Percentiles rank a stretch among this genome's conserved stretches.
Evolutionary conservation across 306 rosid species (phyloP).

Genomic region (Dicorynia guianensis): DNA sequence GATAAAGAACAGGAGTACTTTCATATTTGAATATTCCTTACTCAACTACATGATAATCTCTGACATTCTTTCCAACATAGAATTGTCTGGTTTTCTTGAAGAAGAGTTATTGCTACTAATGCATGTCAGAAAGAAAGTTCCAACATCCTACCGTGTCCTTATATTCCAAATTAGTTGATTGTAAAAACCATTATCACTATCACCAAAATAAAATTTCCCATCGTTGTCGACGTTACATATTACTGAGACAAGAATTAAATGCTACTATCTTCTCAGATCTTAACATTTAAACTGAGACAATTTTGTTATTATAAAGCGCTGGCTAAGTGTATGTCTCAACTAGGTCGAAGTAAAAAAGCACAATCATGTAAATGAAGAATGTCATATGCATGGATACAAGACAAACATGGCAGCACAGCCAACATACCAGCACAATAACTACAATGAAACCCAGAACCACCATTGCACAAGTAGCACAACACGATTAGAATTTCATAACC

Average conservation of each 20-base stretch:
- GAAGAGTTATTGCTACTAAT: neutral
- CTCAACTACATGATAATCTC: neutral
- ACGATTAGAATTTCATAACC: neutral
- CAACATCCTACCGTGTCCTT: slow-evolving; percentile 1
- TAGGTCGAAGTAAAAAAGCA: neutral
- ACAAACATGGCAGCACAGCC: too few species aligned
- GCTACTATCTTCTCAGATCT: slow-evolving; percentile 40
- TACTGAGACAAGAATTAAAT: neutral
- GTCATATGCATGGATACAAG: too few species aligned
- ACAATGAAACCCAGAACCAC: neutral
- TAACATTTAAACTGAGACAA: neutral
- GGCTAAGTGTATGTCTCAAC: neutral
- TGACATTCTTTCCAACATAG: neutral
- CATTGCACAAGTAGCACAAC: neutral
- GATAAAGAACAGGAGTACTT: neutral
- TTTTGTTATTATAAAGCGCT: neutral
- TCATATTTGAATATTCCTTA: neutral
- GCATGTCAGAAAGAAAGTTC: slow-evolving; percentile 2
- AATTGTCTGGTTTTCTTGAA: neutral
- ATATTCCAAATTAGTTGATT: neutral
- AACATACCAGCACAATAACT: neutral
- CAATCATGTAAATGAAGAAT: neutral
- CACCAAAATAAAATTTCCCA: neutral
- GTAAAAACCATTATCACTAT: neutral
- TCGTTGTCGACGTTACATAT: neutral